Conservation (phyloP, 352 stramenopile species). For the Phytopythium vexans region DNA sequence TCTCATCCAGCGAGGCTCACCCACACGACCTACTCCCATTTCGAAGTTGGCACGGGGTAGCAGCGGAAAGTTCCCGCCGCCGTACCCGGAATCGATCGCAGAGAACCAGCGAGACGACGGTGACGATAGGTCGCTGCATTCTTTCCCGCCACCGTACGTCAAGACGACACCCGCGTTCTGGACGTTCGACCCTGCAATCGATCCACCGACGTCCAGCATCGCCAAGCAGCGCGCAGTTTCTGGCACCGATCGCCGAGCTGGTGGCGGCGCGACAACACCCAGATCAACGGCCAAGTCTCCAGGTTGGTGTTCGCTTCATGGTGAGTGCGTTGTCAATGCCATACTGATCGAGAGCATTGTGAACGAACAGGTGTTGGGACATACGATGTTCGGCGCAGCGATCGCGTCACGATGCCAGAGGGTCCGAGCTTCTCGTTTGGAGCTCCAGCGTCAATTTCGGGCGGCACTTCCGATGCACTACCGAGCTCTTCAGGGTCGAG, state of each 20-base stretch:
- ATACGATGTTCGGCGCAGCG: constrained; percentile 46
- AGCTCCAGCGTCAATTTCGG: background rate
- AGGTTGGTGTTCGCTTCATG: background rate
- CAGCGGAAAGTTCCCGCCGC: constrained; percentile 21
- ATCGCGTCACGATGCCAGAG: constrained; percentile 43
- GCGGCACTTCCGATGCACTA: no score
- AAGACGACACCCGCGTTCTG: constrained; percentile 27
- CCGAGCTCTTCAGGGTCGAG: constrained; percentile 7
- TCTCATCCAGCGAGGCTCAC: no score
- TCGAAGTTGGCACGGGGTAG: constrained; percentile 2
- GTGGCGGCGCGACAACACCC: background rate
- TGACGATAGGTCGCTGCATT: constrained; percentile 6
- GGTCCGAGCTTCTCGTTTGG: constrained; percentile 36
- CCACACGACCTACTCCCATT: background rate
- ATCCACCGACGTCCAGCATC: constrained; percentile 19
- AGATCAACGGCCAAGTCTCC: constrained; percentile 12
- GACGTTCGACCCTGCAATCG: constrained; percentile 20
- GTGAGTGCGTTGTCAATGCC: background rate
- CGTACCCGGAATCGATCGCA: constrained; percentile 30
- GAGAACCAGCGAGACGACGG: constrained; percentile 12
- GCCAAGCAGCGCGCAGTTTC: constrained; percentile 4
- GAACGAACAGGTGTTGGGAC: constrained; percentile 30
- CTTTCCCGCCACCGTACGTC: constrained; percentile 36
- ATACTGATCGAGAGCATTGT: background rate
- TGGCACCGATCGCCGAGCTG: constrained; percentile 10